A percentile compares a stretch with the other conserved stretches of the same genome.
These are phyloP conservation scores for Oropetium thomaeum DNA, from an alignment of 176 grass and related monocot genomes.

Conservation along the genomic window DNA sequence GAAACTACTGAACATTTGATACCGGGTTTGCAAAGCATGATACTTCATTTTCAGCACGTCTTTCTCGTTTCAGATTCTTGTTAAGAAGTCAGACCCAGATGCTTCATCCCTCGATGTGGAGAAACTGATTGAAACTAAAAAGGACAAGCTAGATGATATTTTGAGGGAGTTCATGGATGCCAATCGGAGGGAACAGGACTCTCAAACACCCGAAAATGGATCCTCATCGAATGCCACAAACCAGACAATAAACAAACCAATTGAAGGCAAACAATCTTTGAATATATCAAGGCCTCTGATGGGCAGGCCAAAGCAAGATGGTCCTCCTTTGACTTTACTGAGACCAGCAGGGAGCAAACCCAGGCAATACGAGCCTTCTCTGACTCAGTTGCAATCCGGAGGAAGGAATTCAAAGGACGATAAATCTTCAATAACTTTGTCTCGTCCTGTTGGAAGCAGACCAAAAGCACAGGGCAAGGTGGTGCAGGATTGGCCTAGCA, in stretches of 20 bases:
- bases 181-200: conserved; percentile 33
- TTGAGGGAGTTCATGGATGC: conserved; percentile 48
- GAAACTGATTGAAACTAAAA: conserved; percentile 57
- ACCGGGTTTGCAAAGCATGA: not conserved
- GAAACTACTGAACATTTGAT: not conserved
- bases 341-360: conserved; percentile 37
- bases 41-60: not conserved
- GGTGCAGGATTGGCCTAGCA: conserved; percentile 48
- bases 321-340: conserved; percentile 31
- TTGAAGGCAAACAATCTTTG: conserved; percentile 12
- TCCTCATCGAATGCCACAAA: not conserved
- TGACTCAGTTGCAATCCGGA: conserved; percentile 16
- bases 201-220: conserved; percentile 16
- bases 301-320: conserved; percentile 26
- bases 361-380: conserved; percentile 29
- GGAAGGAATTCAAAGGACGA: conserved; percentile 22
- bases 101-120: conserved; percentile 79
- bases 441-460: conserved; percentile 39
- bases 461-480: conserved; percentile 14
- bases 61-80: conserved; percentile 61
- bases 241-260: conserved; percentile 7
- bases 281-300: conserved; percentile 28
- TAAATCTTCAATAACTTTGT: conserved; percentile 20
- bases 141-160: conserved; percentile 70
- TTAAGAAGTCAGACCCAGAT: conserved; percentile 72